Evolutionary conservation across 768 basidiomycete genomes (phyloP), one percentile per base, ranked within the genome.

Genomic region (Amanita polypyramis): DNA sequence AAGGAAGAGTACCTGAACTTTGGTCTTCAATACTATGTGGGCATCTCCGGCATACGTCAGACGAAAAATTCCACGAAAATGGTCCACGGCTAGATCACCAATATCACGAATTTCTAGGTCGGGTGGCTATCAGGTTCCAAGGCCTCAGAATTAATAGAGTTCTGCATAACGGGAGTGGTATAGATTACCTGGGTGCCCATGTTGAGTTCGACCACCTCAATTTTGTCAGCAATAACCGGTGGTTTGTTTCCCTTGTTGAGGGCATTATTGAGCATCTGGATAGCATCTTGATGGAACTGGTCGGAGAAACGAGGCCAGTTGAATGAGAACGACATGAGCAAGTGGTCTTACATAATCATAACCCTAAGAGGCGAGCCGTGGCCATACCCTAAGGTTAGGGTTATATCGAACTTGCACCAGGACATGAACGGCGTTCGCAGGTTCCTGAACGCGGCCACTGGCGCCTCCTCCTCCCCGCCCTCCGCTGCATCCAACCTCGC

Each of bases 191-290:
- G 85, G 2, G 88, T 91, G 32, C 96, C 96, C 96, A 99, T 98
- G 66, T 97, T 86, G n/a, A 99, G 70, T 62, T 98, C 96, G 45
- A 96, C 88, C 25, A 99, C 96, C 63, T 98, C 92, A 54, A 99
- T 98, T 64, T 78, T 84, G 68, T 95, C 96, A 45, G 92, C 94
- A 55, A 98, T 97, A 59, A 99, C 86, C 23, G 93, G 92, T 1
- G 95, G 96, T 62, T 96, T 97, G 69, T 82, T 86, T 54, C 96
- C 96, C 73, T 96, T 91, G 74, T 92, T 92, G 65, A 94, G 86
- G 36, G 90, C 89, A n/a, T 81, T 84, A 54, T 93, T 92, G 69
- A 98, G 85, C 88, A 96, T 93, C 55, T 89, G 82, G 54, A 92
- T 90, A 25, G 95, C 95, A 79, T 95, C 86, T 61, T 83, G 80